Evolutionary conservation across 352 stramenopile genomes (phyloP).

Genomic region (Aphanomyces cochlioides): DNA sequence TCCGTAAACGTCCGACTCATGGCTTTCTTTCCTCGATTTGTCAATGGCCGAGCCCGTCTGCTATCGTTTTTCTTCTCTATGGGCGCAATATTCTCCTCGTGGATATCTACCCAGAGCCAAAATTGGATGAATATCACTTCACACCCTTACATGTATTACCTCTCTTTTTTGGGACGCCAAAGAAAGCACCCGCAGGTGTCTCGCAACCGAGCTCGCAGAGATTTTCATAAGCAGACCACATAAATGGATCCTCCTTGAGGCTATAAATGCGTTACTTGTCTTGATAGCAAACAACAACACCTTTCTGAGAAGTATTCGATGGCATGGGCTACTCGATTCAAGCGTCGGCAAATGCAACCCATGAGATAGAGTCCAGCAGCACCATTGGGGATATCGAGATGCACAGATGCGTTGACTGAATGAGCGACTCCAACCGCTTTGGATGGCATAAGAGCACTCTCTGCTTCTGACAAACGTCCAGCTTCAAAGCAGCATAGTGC

Average conservation of each 20-base stretch:
- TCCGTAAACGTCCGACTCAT: slow-evolving; percentile 29
- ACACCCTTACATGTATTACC: too few species aligned
- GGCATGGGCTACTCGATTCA: slow-evolving; percentile 86
- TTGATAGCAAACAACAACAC: slow-evolving; percentile 35
- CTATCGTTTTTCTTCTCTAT: background rate
- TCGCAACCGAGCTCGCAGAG: slow-evolving; percentile 86
- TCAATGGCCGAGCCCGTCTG: background rate
- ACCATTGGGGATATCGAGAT: slow-evolving; percentile 69
- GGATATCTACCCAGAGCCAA: too few species aligned
- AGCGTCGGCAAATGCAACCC: slow-evolving; percentile 85
- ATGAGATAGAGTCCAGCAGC: slow-evolving; percentile 90
- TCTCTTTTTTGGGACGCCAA: background rate
- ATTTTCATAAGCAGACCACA: slow-evolving; percentile 92
- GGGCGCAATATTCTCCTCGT: too few species aligned
- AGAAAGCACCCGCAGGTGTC: background rate
- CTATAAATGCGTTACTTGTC: slow-evolving; percentile 37
- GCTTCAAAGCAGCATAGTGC: slow-evolving; percentile 63
- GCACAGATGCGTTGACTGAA: slow-evolving; percentile 31
- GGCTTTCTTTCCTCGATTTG: slow-evolving; percentile 14
- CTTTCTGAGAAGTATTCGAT: slow-evolving; percentile 88
- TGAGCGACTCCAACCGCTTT: slow-evolving; percentile 33
- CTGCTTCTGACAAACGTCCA: slow-evolving; percentile 73
- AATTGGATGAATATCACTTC: too few species aligned
- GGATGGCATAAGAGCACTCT: slow-evolving; percentile 83
- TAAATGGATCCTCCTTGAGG: slow-evolving; percentile 85